Base-by-base conservation (phyloP, 2,329 filamentous ascomycete genomes). In the Lecanicillium sp. region DNA sequence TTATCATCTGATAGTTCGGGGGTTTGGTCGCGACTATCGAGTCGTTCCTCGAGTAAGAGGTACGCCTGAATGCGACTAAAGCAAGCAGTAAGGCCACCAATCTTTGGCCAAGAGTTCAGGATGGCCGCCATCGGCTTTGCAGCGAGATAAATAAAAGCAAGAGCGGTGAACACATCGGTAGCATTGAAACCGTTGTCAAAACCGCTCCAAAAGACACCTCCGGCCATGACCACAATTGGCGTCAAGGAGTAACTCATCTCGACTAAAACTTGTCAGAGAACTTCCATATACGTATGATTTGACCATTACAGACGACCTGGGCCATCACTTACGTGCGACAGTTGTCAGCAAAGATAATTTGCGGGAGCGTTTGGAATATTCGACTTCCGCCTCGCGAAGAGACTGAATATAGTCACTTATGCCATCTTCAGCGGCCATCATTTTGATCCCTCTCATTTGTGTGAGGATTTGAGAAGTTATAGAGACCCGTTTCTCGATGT, bases 381-480 rank as follows among this genome's bases (percentile, higher is more conserved):
- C 15, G 17, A 50, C 36, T 30, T 51, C 47, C 9, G 34, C 30
- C 5, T 40, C 40, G 14, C 49, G 45, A n/a, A 50, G 41, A 1
- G 14, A 27, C 34, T 45, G 38, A 14, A 50, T 36, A 22, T 33
- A 29, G n/a, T 34, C 20, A n/a, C 29, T 31, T 4, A 44, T 35
- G 6, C 31, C 29, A 4, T 32, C 35, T 3, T 48, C 45, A 3
- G 63, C 48, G 0, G 60, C 61, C 20, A 55, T 53, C 50, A 63
- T 58, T 33, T 62, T 62, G 22, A 64, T 46, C 16, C 50, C 51
- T 35, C 60, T 63, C 47, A 64, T 59, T 5, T 52, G 51, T 4
- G 44, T 39, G 2, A 64, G 51, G 30, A 57, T 37, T 18, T 38
- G 31, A 20, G 35, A 39, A 19, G 37, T 43, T 9, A 35, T 29